phyloP scores from a whole-genome alignment of 352 stramenopile species.

The Phytophthora aleatoria region DNA sequence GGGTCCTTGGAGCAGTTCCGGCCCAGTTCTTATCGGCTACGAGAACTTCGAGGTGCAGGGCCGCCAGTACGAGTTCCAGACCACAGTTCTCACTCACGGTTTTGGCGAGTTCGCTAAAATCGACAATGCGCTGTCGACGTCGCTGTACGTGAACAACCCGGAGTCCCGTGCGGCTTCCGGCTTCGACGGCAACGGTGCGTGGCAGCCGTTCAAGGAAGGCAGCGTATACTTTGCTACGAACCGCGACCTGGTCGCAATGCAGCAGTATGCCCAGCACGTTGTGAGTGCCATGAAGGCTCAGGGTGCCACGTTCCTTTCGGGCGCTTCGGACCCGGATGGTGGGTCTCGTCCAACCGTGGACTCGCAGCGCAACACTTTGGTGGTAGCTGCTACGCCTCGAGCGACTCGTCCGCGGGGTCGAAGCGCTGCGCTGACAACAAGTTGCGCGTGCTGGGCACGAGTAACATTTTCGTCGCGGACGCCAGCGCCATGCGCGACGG shows the following conservation, averaged over 20 bases:
- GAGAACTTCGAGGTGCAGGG: constrained; percentile 61
- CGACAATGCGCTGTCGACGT: constrained; percentile 43
- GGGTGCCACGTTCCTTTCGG: constrained; percentile 59
- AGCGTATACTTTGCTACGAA: constrained; percentile 45
- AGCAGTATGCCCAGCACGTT: constrained; percentile 48
- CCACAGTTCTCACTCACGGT: constrained; percentile 50
- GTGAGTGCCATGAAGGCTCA: constrained; percentile 41
- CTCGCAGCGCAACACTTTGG: constrained; percentile 65
- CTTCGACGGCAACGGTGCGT: constrained; percentile 53
- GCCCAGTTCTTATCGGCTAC: constrained; percentile 62
- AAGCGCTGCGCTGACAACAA: constrained; percentile 68
- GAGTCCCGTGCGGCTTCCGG: constrained; percentile 46
- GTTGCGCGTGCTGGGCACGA: constrained; percentile 62
- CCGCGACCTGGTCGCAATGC: constrained; percentile 63
- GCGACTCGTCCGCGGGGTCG: constrained; percentile 37
- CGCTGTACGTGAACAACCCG: constrained; percentile 73
- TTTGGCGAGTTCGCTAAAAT: constrained; percentile 41
- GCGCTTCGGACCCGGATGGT: constrained; percentile 36
- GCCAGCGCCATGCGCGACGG: constrained; percentile 64
- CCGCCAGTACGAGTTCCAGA: constrained; percentile 68
- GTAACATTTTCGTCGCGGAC: constrained; percentile 73
- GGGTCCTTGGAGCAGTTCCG: constrained; percentile 47
- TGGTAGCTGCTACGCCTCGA: constrained; percentile 70
- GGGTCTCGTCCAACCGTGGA: constrained; percentile 40
- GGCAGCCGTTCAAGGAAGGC: constrained; percentile 43